Percentiles rank a stretch among this genome's conserved stretches.
Evolutionary conservation across 768 basidiomycete genomes (phyloP).

Genomic region (Favolaschia claudopus): DNA sequence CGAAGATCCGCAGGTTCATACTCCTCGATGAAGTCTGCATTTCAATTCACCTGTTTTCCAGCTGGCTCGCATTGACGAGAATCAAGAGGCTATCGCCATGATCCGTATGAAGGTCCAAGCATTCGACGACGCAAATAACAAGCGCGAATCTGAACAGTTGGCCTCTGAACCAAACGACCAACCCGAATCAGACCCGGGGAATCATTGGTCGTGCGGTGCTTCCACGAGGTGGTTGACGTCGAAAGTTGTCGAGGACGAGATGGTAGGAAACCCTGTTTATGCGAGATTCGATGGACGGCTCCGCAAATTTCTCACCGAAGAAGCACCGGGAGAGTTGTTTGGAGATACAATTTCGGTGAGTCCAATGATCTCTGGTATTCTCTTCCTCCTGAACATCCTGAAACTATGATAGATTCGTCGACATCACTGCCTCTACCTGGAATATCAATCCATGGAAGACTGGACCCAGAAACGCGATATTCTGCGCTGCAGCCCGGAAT

Average conservation of each 20-base stretch:
- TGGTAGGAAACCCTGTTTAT: background rate
- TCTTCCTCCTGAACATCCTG: too few species aligned
- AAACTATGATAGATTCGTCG: slow-evolving; percentile 31
- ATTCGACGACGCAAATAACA: background rate
- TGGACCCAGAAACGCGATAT: slow-evolving; percentile 36
- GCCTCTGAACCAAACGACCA: background rate
- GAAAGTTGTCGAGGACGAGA: background rate
- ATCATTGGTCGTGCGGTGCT: background rate
- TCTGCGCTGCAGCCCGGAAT: slow-evolving; percentile 34
- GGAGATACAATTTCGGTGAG: slow-evolving; percentile 8
- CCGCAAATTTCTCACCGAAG: background rate
- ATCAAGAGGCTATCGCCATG: background rate
- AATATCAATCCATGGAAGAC: slow-evolving; percentile 35
- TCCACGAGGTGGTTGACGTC: background rate
- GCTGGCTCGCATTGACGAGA: background rate
- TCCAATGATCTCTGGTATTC: background rate
- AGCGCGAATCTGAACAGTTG: background rate
- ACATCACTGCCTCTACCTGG: slow-evolving; percentile 31
- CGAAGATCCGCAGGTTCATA: background rate
- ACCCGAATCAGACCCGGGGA: background rate
- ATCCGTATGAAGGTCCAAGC: too few species aligned
- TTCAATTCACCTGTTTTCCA: background rate
- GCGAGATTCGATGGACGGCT: background rate
- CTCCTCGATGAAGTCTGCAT: slow-evolving; percentile 5
- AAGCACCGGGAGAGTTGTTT: background rate